Evolutionary conservation across 2,329 filamentous ascomycete genomes (phyloP), one percentile per base, ranked within the genome.

Genomic region (Biscogniauxia mediterranea): DNA sequence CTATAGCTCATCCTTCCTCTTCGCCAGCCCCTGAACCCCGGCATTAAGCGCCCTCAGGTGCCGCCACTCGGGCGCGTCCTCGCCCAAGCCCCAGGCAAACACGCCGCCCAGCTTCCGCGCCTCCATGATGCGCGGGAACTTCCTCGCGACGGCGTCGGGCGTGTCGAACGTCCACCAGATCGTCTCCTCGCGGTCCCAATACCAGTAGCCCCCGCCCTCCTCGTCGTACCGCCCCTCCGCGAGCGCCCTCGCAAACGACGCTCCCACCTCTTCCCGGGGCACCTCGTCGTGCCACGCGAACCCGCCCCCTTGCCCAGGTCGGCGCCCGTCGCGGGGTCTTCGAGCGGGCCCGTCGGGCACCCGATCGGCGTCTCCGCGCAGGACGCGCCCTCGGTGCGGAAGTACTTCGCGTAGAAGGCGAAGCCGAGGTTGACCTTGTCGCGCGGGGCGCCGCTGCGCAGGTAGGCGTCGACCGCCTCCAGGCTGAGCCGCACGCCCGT

Each of bases 381-480:
- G 17, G 79, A 73, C 9, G 62, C 52, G 70, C 79, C 78, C 55
- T 82, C 77, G 1, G 83, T 85, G 55, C 76, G 79, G 75, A 89
- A 90, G 75, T 82, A 91, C 70, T 90, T 91, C 54, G 84, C 83
- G 71, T 91, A 91, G 70, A 88, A 90, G 2, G 86, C 85, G 58
- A 91, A 83, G 0, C 89, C 88, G 2, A 90, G 78, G 64, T 88
- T 89, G 54, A 89, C 78, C 71, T 85, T 86, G 52, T 75, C 70
- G 0, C 83, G 71, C 0, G 80, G 73, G 1, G 85, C 81, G 2
- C 88, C 88, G 23, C 82, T 81, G 2, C 77, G 74, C 17, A 88
- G 72, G 71, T 91, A 91, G 46, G 80, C 80, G 56, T 86, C 77
- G 69, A 92, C 73, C 0, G 83, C 77, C 4, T 81, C 76, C 1